Base-by-base conservation (phyloP, 2,329 filamentous ascomycete genomes). In the Beauveria sp. region DNA sequence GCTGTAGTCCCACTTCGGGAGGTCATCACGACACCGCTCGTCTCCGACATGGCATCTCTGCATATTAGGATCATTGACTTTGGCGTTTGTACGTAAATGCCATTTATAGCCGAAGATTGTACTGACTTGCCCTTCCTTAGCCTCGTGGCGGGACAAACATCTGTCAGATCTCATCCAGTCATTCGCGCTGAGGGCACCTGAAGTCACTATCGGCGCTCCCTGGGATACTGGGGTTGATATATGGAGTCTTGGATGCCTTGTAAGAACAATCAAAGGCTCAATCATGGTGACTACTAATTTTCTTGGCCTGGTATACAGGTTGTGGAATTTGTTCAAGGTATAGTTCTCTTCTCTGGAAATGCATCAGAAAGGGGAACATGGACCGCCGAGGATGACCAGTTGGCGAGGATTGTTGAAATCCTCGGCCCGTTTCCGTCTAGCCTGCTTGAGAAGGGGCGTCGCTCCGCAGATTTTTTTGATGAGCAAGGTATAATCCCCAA, bases 131-230 rank as follows among this genome's bases (percentile, higher is more conserved):
- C 1, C 30, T 44, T 66, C 1, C 44, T 41, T 67, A 5, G 66
- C 67, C 1, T 67, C 63, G 50, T 69, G 67, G 68, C 47, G 24
- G 0, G 58, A 63, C 1, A 64, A 61, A 2, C 68, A 70, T 44
- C 61, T 69, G 2, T 63, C 55, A 9, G 67, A 69, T 20, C 24
- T 40, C 2, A 69, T 70, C n/a, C 66, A 69, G 48, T 62, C 68
- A 1, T 52, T 61, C 0, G 63, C 63, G 8, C 63, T 70, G 5
- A 64, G 67, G 10, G 63, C 67, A 9, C 68, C 67, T 0, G 67
- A 70, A 58, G 68, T 69, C 6, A 59, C 67, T 3, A 63, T 70
- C 2, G 63, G 63, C 3, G 66, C 67, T 12, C 61, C 63, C 1
- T 69, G 67, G 66, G 63, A 66, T 52, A 14, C 53, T 5, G 57